These are phyloP conservation scores for Suillus alpinus DNA, from an alignment of 768 basidiomycete genomes.

Conservation along the genomic window DNA sequence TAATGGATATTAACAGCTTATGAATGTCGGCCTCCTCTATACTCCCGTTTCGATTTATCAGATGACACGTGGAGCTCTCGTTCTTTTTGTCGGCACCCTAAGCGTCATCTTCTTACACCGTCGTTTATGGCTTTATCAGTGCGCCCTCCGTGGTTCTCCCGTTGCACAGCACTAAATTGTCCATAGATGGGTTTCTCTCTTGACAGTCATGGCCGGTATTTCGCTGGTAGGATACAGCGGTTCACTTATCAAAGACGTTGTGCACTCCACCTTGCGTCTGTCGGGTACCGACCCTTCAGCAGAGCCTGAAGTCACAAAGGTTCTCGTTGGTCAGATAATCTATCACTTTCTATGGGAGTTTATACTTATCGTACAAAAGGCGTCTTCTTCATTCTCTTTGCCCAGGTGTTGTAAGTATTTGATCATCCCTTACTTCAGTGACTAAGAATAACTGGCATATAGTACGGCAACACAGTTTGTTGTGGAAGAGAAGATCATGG, in stretches of 20 bases:
- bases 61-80: conserved; percentile 91
- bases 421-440: not conserved
- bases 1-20: conserved; percentile 45
- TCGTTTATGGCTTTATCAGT: conserved; percentile 87
- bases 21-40: conserved; percentile 95
- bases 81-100: conserved; percentile 89
- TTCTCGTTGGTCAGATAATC: conserved; percentile 58
- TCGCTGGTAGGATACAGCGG: conserved; percentile 86
- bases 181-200: conserved; percentile 81
- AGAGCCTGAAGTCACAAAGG: conserved; percentile 62
- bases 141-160: conserved; percentile 13
- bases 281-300: conserved; percentile 30
- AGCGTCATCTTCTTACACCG: conserved; percentile 89
- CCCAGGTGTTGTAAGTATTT: conserved; percentile 82
- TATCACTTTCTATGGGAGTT: conserved; percentile 18
- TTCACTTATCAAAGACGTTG: conserved; percentile 76
- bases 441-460: conserved; percentile 11
- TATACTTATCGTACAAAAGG: conserved; percentile 44
- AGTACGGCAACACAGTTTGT: conserved; percentile 93
- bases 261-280: conserved; percentile 15
- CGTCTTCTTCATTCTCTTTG: conserved; percentile 88
- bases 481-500: conserved; percentile 95
- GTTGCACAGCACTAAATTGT: conserved; percentile 4
- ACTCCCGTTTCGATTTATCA: conserved; percentile 98
- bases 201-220: conserved; percentile 85